A percentile compares a stretch with the other conserved stretches of the same genome.
phyloP scores from a whole-genome alignment of 371 early-diverging fungal species.

The Saksenaea oblongispora region DNA sequence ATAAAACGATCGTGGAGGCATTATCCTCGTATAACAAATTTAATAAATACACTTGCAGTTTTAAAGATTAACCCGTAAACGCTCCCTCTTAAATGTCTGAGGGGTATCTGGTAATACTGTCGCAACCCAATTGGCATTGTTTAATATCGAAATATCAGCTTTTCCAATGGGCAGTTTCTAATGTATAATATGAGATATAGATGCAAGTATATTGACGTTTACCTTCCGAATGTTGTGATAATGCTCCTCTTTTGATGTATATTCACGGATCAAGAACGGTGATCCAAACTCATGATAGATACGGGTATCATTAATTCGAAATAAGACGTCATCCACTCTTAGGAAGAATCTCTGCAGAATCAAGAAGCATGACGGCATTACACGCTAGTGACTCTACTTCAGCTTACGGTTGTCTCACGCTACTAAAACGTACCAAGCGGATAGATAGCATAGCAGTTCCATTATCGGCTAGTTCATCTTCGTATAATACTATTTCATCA shows the following conservation, averaged over 20 bases:
- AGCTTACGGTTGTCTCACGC: neutral
- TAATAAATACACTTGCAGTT: too few relatives aligned
- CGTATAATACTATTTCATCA: slow-evolving; percentile 88
- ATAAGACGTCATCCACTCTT: slow-evolving; percentile 92
- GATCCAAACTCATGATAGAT: slow-evolving; percentile 85
- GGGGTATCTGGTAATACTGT: slow-evolving; percentile 46
- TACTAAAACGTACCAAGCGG: slow-evolving; percentile 66
- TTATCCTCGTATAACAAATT: too few relatives aligned
- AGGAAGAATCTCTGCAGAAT: slow-evolving; percentile 87
- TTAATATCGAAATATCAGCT: slow-evolving; percentile 67
- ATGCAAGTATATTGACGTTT: slow-evolving; percentile 16
- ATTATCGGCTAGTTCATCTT: slow-evolving; percentile 96
- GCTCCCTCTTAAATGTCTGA: neutral
- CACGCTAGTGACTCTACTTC: slow-evolving; percentile 55
- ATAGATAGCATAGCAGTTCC: slow-evolving; percentile 81
- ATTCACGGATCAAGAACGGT: slow-evolving; percentile 70
- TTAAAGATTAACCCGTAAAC: neutral
- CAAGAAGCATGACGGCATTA: slow-evolving; percentile 92
- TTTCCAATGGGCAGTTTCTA: slow-evolving; percentile 29
- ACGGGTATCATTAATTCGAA: slow-evolving; percentile 87
- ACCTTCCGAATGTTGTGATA: slow-evolving; percentile 60
- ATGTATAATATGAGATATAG: neutral
- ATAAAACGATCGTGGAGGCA: too few relatives aligned
- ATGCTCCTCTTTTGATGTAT: slow-evolving; percentile 62
- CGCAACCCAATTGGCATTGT: slow-evolving; percentile 78